phyloP scores from a whole-genome alignment of 169 alveolate species.

The Eimeria zaria region DNA sequence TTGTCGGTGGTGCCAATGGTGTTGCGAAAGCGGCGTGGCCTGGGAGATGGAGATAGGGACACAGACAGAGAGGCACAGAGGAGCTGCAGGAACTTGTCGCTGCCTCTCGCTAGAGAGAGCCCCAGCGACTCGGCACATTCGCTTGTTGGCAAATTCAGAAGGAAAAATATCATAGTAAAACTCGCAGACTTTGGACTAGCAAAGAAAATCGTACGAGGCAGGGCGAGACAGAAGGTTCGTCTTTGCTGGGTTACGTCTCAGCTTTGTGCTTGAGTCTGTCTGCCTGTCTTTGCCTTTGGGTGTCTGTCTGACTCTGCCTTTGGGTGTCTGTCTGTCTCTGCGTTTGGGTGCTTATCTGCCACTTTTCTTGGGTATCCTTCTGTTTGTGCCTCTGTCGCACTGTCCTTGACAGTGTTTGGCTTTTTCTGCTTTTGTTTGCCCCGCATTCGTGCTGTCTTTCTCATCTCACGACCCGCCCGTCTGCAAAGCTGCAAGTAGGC shows the following conservation, averaged over 20 bases:
- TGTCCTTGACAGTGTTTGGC: not conserved
- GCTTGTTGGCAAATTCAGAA: not conserved
- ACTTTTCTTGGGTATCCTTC: not conserved
- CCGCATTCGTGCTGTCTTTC: too few species aligned
- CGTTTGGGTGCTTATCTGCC: not conserved
- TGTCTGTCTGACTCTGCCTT: not conserved
- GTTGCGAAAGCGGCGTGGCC: constrained; percentile 19
- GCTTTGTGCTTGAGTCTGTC: too few species aligned
- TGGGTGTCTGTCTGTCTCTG: not conserved
- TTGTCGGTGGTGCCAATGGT: constrained; percentile 58
- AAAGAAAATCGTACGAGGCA: constrained; percentile 29
- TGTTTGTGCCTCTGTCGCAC: not conserved
- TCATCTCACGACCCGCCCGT: too few species aligned
- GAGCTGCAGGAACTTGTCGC: not conserved
- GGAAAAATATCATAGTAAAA: constrained; percentile 7
- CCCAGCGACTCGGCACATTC: not conserved
- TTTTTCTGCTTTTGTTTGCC: not conserved
- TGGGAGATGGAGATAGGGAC: not conserved
- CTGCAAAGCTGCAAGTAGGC: not conserved
- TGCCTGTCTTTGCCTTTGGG: not conserved
- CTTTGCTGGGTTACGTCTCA: not conserved
- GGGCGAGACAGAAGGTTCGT: constrained; percentile 5
- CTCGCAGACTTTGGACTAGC: constrained; percentile 68
- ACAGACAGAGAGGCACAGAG: not conserved
- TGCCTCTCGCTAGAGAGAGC: not conserved